Evolutionary conservation across 192 early-diverging fungal species (phyloP).

Genomic region (Kappamyces sp.): DNA sequence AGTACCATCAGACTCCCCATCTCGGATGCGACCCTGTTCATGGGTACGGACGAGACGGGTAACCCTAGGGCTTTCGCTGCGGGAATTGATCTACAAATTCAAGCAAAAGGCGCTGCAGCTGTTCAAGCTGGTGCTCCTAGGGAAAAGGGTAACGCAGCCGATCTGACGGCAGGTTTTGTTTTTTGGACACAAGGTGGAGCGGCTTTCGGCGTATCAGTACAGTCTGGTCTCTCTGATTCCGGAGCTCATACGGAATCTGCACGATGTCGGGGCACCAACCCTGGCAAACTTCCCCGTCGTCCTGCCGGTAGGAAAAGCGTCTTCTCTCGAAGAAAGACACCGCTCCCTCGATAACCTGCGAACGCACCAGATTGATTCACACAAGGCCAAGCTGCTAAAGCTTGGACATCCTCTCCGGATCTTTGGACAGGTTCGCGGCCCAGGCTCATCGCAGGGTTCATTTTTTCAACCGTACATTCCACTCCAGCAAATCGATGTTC

Average conservation of each 20-base stretch:
- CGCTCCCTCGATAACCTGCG: conserved; percentile 1
- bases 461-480: conserved; percentile 83
- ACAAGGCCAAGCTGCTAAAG: conserved; percentile 11
- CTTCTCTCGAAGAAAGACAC: conserved; percentile 1
- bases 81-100: conserved; percentile 68
- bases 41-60: conserved; percentile 41
- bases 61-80: conserved; percentile 55
- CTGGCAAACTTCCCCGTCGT: conserved; percentile 16
- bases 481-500: conserved; percentile 74
- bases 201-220: conserved; percentile 73
- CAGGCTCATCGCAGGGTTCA: conserved; percentile 40
- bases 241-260: conserved; percentile 41
- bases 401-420: conserved; percentile 16
- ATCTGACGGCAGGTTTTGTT: conserved; percentile 55
- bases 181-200: conserved; percentile 77
- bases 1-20: conserved; percentile 47
- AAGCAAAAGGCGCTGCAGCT: conserved; percentile 68
- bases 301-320: background rate
- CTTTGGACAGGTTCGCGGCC: background rate
- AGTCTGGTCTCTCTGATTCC: conserved; percentile 69
- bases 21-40: conserved; percentile 60
- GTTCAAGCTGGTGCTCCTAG: conserved; percentile 69
- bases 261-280: conserved; percentile 46
- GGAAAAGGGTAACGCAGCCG: conserved; percentile 50
- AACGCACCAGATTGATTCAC: background rate